Percentiles rank a stretch among this genome's conserved stretches.
These are phyloP conservation scores for Metarhizium humberi DNA, from an alignment of 2,329 filamentous ascomycete genomes.

Conservation along the genomic window DNA sequence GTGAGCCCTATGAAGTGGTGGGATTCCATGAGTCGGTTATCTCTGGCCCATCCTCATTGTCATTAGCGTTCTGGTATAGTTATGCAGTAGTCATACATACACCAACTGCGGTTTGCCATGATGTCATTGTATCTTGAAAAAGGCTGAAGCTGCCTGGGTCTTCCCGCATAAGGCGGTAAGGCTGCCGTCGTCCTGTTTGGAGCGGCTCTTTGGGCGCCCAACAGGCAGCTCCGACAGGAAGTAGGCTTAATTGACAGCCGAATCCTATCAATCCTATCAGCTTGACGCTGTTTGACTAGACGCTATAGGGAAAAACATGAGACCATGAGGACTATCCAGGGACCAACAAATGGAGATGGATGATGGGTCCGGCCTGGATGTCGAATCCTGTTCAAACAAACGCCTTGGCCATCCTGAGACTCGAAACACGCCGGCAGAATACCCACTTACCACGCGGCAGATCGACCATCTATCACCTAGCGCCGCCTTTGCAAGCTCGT, in stretches of 20 bases:
- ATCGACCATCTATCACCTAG: background rate
- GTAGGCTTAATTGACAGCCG: background rate
- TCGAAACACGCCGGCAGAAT: background rate
- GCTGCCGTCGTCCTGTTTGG: background rate
- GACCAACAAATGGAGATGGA: background rate
- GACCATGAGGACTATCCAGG: background rate
- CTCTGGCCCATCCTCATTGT: background rate
- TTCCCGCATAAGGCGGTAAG: background rate
- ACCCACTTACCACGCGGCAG: background rate
- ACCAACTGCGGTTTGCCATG: background rate
- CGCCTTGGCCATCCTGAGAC: background rate
- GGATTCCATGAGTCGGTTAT: background rate
- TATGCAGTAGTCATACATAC: background rate
- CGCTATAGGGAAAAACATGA: background rate
- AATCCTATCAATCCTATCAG: background rate
- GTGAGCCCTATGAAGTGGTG: background rate
- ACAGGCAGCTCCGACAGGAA: background rate
- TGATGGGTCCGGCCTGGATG: background rate
- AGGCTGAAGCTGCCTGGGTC: background rate
- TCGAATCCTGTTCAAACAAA: background rate
- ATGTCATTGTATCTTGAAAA: background rate
- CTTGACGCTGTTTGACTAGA: background rate
- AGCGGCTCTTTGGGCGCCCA: background rate
- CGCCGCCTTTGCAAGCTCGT: background rate
- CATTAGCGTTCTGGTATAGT: background rate